Evolutionary conservation across 2,329 filamentous ascomycete genomes (phyloP), one percentile per base, ranked within the genome.

Genomic region (Rhinocladiella similis): DNA sequence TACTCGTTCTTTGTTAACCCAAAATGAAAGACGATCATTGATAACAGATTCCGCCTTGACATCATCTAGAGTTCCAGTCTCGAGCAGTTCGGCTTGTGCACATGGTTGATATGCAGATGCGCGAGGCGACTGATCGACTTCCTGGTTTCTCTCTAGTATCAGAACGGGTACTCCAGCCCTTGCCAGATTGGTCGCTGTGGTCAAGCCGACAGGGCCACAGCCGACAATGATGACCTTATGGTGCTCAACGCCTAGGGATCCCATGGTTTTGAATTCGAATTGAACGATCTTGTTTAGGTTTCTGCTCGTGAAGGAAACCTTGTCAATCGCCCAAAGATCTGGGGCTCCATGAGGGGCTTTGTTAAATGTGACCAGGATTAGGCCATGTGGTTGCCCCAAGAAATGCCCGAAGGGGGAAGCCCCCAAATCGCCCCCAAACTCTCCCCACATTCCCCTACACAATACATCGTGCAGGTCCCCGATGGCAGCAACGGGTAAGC

Each of bases 91-190:
- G 38, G 56, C 57, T 35, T 60, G 60, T 10, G 57, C 60, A 46
- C 57, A 60, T 25, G 60, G 60, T 20, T 57, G 62, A 51, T 67
- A 59, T 12, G 52, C 53, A 5, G 59, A 53, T 13, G 59, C 59
- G 9, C 59, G 59, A 19, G 59, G 59, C 29, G 56, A 59, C 20
- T 62, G 50, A 48, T 62, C 59, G 20, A 61, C 52, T 45, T 56
- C 39, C 41, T 56, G 49, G 18, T 50, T 52, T 48, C 59, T 53
- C 45, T 61, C 59, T 10, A 61, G 53, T 3, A 61, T 49, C 18
- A 61, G 42, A n/a, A 59, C 56, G 16, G 36, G 42, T n/a, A 59
- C 50, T 45, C 56, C 56, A 12, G 57, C 46, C 47, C 50, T 56
- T 16, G 59, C 59, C 7, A 62, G 47, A 41, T 62, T 59, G 6